A percentile compares a stretch with the other conserved stretches of the same genome.
Evolutionary conservation across 257 asterid genomes (phyloP).

Genomic region (Plantago major): DNA sequence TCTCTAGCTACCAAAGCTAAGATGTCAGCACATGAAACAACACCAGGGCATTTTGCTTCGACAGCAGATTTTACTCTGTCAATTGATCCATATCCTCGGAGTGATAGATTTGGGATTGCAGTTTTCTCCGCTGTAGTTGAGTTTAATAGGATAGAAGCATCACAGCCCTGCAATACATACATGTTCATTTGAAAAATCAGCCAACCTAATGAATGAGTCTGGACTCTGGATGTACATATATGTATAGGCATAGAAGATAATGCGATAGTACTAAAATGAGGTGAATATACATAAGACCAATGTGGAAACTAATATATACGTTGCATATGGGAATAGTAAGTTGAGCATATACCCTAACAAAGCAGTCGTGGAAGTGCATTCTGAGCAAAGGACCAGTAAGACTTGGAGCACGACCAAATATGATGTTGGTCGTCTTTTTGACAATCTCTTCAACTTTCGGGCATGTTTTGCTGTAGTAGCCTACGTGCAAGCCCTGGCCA

Average conservation of each 20-base stretch:
- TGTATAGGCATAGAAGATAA: too few species aligned
- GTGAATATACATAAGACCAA: too few species aligned
- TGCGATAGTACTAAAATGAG: too few species aligned
- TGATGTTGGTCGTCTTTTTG: slow-evolving; percentile 22
- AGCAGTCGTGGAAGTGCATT: slow-evolving; percentile 51
- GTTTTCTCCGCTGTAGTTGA: slow-evolving; percentile 36
- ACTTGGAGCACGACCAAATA: slow-evolving; percentile 26
- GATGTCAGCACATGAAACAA: slow-evolving; percentile 54
- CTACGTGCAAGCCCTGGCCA: slow-evolving; percentile 25
- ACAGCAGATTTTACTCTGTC: slow-evolving; percentile 44
- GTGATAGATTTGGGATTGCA: slow-evolving; percentile 37
- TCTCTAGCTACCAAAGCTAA: slow-evolving; percentile 43
- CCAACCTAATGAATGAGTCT: too few species aligned
- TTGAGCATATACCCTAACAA: slow-evolving; percentile 34
- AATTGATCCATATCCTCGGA: slow-evolving; percentile 40
- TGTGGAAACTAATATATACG: not conserved
- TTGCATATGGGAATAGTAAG: not conserved
- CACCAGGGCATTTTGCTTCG: slow-evolving; percentile 39
- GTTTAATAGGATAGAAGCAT: slow-evolving; percentile 44
- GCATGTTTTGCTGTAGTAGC: slow-evolving; percentile 29
- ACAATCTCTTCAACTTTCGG: slow-evolving; percentile 32
- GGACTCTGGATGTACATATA: too few species aligned
- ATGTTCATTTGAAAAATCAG: not conserved
- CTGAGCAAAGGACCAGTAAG: slow-evolving; percentile 39
- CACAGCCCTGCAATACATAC: slow-evolving; percentile 39